A percentile compares a stretch with the other conserved stretches of the same genome.
phyloP scores from a whole-genome alignment of 805 yeast genomes.

The Candida maesae region DNA sequence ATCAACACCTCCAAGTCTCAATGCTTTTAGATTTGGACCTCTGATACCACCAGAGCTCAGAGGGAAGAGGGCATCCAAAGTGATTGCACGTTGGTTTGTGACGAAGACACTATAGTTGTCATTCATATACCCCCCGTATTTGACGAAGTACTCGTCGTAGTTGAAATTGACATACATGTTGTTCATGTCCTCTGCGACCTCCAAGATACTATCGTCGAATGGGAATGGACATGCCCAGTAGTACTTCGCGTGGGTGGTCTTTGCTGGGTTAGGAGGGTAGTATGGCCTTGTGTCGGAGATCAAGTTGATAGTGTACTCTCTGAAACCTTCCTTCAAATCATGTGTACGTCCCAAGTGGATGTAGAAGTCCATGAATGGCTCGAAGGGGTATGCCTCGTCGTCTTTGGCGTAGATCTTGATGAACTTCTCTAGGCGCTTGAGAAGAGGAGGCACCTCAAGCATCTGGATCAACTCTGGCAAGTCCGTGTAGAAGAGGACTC shows the following conservation, averaged over 20 bases:
- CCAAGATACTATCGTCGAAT: background rate
- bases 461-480: background rate
- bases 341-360: too few relatives aligned
- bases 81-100: background rate
- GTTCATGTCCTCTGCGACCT: background rate
- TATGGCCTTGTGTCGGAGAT: background rate
- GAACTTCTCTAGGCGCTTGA: background rate
- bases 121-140: background rate
- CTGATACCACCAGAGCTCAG: background rate
- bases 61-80: background rate
- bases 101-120: background rate
- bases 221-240: background rate
- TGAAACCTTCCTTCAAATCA: background rate
- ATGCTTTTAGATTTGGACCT: background rate
- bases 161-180: background rate
- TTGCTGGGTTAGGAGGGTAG: background rate
- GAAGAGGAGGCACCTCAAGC: background rate
- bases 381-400: background rate
- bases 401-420: background rate
- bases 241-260: background rate
- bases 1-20: background rate
- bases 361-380: background rate
- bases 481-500: background rate
- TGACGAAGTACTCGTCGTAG: background rate
- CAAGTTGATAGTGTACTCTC: conserved; percentile 1